Base-by-base conservation (phyloP, 2,329 filamentous ascomycete species). In the Coleophoma crateriformis region DNA sequence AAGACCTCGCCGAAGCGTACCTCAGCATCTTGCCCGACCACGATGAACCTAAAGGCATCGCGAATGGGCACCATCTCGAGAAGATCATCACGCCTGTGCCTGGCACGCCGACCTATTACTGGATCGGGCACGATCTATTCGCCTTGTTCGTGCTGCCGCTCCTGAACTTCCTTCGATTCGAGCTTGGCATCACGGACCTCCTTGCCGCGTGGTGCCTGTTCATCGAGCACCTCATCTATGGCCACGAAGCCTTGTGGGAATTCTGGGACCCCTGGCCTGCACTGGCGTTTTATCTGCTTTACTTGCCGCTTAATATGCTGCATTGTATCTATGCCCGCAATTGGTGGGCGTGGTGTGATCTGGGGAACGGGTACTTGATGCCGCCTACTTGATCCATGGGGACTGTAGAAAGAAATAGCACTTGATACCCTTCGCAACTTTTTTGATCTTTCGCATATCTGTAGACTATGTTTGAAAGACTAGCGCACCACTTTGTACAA, bases 91-190 rank as follows among this genome's bases (percentile, higher is more conserved):
- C 15, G 22, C 17, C 64, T 60, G 11, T 62, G 67, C 0, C 48
- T 41, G 0, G 50, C 51, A 0, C 50, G 51, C 19, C 47, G 66
- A 73, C 50, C 5, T 76, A 73, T 56, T 85, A 84, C 64, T 87
- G 84, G 84, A 60, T 82, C 17, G 80, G 77, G 0, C 82, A 87
- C 54, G 84, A 87, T 47, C 48, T 87, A 0, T 68, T 82, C 4
- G 68, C 71, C 2, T 64, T 74, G 2, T 61, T 81, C 2, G 33
- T 81, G 1, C 63, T 72, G 1, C 78, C 75, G 0, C 55, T 77
- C 1, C 55, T 72, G 0, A 52, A 56, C 6, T 33, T 65, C 2
- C 33, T 61, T 5, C 52, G 47, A 0, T 47, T 59, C 17, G 3
- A 59, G 63, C 1, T 49, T 58, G 1, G 48, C 54, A 8, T 27